Evolutionary conservation across 306 rosid genomes (phyloP), one percentile per base, ranked within the genome.

Genomic region (Psophocarpus tetragonolobus): DNA sequence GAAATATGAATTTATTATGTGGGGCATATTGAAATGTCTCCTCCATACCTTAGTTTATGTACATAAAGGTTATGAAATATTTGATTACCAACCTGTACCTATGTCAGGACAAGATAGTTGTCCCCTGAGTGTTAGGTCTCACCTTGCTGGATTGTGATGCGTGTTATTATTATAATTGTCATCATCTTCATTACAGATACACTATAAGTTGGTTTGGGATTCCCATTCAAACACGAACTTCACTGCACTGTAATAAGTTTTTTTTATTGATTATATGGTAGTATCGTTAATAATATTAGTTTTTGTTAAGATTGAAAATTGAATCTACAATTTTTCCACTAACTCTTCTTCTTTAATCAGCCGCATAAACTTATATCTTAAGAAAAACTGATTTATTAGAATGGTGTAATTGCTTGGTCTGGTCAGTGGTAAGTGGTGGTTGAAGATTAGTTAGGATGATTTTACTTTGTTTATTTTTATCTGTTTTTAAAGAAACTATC

Each of bases 41-140:
- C 84, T 75, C 84, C 82, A 65, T 77, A 70, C 72, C 75, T 71
- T 57, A 42, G 61, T 47, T 78, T 81, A 68, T 58, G 71, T 62
- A 45, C 20, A 12, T 41, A 13, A 41, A 62, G 36, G 38, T 8
- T 32, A 79, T 56, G 70, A 12, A 77, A 53, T 79, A 70, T 50
- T 64, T 68, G 73, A 65, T 35, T 41, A 82, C 80, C 88, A 80
- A 85, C 80, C 84, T 68, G 81, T 77, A 77, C 82, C 84, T 60
- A 45, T 84, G 77, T 71, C 74, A 79, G 75, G 53, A 67, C 72
- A 80, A 73, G 68, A 77, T 80, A 78, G 84, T 73, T 83, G 84
- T 51, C 81, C 71, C 87, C 72, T 42, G 35, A 35, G 36, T 61
- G 61, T 63, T 35, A 47, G 68, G 69, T 62, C 77, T 78, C 29